Evolutionary conservation across 2,329 filamentous ascomycete species (phyloP).

Genomic region (Penicillium verrucosum): DNA sequence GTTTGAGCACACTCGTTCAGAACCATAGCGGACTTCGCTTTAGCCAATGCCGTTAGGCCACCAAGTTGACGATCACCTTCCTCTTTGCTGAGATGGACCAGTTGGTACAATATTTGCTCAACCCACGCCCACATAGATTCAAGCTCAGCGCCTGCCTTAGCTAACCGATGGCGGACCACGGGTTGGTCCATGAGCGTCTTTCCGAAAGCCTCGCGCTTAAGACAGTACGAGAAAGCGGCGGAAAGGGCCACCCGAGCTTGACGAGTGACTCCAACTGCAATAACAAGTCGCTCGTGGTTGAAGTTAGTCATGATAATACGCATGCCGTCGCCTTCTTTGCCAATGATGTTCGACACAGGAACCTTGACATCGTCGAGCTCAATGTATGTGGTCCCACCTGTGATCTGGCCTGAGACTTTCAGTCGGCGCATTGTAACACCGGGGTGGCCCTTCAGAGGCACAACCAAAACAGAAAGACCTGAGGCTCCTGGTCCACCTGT

Average conservation of each 20-base stretch:
- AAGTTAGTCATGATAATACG: slow-evolving; percentile 74
- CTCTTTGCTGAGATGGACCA: slow-evolving; percentile 56
- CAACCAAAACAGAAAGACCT: slow-evolving; percentile 65
- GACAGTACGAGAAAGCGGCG: slow-evolving; percentile 59
- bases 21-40: slow-evolving; percentile 70
- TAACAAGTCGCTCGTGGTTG: slow-evolving; percentile 71
- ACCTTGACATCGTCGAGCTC: slow-evolving; percentile 73
- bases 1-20: slow-evolving; percentile 68
- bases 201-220: slow-evolving; percentile 66
- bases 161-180: slow-evolving; percentile 69
- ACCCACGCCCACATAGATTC: slow-evolving; percentile 71
- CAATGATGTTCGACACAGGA: slow-evolving; percentile 67
- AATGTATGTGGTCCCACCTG: slow-evolving; percentile 70
- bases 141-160: slow-evolving; percentile 65
- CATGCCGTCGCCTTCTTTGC: slow-evolving; percentile 68
- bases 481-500: slow-evolving; percentile 63
- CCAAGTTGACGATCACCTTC: slow-evolving; percentile 56
- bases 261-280: slow-evolving; percentile 62
- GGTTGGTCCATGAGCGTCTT: slow-evolving; percentile 70
- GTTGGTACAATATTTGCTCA: slow-evolving; percentile 66
- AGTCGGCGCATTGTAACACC: slow-evolving; percentile 67
- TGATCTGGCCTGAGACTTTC: slow-evolving; percentile 63
- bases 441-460: slow-evolving; percentile 64
- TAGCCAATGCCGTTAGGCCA: slow-evolving; percentile 67
- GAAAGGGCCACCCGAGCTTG: slow-evolving; percentile 60